Percentiles rank a stretch among this genome's conserved stretches.
phyloP scores from a whole-genome alignment of 345 rosid species.

The Salix dunnii region DNA sequence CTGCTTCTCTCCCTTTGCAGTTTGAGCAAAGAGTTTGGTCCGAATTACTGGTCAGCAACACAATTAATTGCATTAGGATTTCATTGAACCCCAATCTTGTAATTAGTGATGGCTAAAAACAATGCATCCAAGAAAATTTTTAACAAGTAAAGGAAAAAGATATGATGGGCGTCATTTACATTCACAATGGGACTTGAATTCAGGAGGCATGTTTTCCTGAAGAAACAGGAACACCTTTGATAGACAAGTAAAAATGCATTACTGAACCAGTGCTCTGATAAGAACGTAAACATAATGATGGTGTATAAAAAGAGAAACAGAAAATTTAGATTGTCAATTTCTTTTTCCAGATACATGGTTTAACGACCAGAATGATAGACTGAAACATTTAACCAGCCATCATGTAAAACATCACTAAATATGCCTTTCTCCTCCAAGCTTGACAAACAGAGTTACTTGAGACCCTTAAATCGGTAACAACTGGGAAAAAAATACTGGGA shows the following conservation, averaged over 20 bases:
- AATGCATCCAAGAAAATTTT: background rate
- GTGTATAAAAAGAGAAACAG: background rate
- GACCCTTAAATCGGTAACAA: too few species aligned
- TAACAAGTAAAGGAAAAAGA: background rate
- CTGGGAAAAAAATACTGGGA: too few species aligned
- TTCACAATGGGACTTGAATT: background rate
- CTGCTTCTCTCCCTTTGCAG: constrained; percentile 97
- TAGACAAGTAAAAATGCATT: background rate
- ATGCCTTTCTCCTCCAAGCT: background rate
- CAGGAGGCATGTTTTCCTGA: background rate
- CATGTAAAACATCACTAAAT: background rate
- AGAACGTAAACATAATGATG: background rate
- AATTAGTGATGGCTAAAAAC: background rate
- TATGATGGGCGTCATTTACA: background rate
- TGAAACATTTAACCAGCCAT: too few species aligned
- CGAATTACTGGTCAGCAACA: constrained; percentile 36
- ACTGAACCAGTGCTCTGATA: background rate
- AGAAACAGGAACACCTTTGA: background rate
- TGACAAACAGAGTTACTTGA: background rate
- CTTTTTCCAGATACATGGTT: background rate
- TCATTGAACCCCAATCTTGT: background rate
- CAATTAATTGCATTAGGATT: constrained; percentile 9
- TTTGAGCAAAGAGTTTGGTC: constrained; percentile 69
- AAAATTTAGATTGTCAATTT: background rate
- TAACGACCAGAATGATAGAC: background rate